Evolutionary conservation across 352 stramenopile species (phyloP), one percentile per base, ranked within the genome.

Genomic region (Hyaloperonospora brassicae): DNA sequence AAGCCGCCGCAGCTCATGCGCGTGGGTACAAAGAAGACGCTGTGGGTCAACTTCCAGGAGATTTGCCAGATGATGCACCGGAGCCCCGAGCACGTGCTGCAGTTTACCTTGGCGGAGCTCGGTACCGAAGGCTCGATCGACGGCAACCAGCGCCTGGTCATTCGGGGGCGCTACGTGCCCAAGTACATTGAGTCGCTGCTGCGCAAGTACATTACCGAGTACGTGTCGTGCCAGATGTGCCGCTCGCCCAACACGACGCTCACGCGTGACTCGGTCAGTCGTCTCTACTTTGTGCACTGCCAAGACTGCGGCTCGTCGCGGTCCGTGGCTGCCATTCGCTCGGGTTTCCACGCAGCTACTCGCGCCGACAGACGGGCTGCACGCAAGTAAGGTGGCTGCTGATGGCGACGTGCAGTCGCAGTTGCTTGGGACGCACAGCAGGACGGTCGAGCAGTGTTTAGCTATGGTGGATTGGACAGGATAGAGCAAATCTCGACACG

Each of bases 141-240:
- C 70, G 96, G 96, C 60, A 98, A 98, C 72, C 93, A 98, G 68
- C 95, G 96, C 38, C 79, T 99, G 30, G 93, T 99, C 30, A 98
- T 99, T 66, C 91, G 96, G 50, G 97, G 97, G 50, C 95, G 96
- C 60, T 99, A 98, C 70, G 86, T 97, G 43, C 87, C 95, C 41
- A 98, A 99, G 84, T 99, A 98, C 81, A 99, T 99, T 70, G 97
- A 99, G 69, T 97, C 81, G 51, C 87, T 99, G 65, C 84, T 99
- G 46, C 81, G 95, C 52, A 99, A 99, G 77, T 99, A 99, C 77
- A 98, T 99, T 62, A 96, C 95, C 22, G 95, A 98, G 70, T 99
- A 99, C 78, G 97, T 99, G 23, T 98, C 95, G 61, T 99, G 97
- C 81, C 90, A 98, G 71, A 99, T 98, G 94, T 99, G 97, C 79